Base-by-base conservation (phyloP, 225 moss, liverwort and hornwort species). In the Asterella californica region DNA sequence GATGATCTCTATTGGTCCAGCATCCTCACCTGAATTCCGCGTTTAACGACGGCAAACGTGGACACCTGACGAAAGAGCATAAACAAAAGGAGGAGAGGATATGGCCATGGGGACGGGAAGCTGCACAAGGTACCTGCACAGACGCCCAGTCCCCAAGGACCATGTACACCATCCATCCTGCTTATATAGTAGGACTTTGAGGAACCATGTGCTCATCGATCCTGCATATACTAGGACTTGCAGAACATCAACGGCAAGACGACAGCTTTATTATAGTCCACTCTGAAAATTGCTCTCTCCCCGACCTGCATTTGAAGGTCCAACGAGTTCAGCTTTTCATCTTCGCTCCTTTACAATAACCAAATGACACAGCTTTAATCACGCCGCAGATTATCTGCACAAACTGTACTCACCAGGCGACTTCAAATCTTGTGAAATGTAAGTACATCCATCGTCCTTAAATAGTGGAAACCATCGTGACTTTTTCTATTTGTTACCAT, bases 181-280 rank as follows among this genome's bases (percentile, higher is more conserved):
- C 59, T 62, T 25, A 60, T 25, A 60, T 10, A 77, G 64, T 42
- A 77, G 77, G 45, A 77, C 62, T 77, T 75, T 62, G 47, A 64
- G 52, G 54, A 57, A 42, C 64, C 77, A 77, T 33, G 64, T 45
- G 63, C 77, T 62, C 77, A 77, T 77, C 77, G 63, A 77, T 62
- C 77, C 42, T 77, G 63, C 46, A 75, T 75, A 57, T 59, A 75
- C 57, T 57, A 59, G 50, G 75, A 57, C 9, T 78, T 78, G 79
- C 79, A 68, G 79, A 70, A 79, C 53, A 68, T 79, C 50, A 68
- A 69, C 67, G 55, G 79, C 67, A 68, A 50, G 70, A 52, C 38
- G 70, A 78, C 46, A 66, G 79, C 68, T 79, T 79, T 79, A 68
- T 79, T 79, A 53, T 47, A 68, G 69, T 79, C 79, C 68, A 69